A percentile compares a stretch with the other conserved stretches of the same genome.
Evolutionary conservation across 2,329 filamentous ascomycete genomes (phyloP).

Genomic region (Botrytis porri): DNA sequence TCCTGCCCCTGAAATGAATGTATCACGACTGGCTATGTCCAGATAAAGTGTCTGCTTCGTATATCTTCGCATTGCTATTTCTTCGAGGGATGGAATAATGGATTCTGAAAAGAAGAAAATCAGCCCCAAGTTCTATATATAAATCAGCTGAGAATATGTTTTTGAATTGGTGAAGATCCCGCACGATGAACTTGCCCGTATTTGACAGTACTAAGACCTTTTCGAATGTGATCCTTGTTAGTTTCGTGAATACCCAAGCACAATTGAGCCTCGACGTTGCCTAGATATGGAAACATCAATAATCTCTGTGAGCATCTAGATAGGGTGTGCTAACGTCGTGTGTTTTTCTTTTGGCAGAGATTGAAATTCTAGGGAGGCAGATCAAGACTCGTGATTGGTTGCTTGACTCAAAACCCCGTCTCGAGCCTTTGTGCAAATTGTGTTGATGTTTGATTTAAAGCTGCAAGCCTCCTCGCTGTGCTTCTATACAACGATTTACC

Average conservation of each 20-base stretch:
- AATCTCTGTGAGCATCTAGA: neutral
- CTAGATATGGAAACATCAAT: neutral
- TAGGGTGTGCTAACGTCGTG: neutral
- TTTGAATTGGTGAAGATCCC: neutral
- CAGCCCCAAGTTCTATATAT: neutral
- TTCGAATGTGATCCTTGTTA: neutral
- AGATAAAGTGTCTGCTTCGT: neutral
- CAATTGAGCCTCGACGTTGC: neutral
- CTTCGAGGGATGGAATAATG: neutral
- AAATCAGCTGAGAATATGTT: neutral
- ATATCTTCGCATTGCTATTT: neutral
- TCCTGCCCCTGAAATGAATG: neutral
- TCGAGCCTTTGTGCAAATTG: neutral
- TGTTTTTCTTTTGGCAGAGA: neutral
- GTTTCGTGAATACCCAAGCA: neutral
- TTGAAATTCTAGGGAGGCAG: neutral
- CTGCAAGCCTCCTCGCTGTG: neutral
- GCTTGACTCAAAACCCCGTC: neutral
- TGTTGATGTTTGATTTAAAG: neutral
- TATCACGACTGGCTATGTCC: neutral
- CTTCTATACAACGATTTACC: too few relatives aligned
- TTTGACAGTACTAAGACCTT: neutral
- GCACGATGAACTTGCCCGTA: neutral
- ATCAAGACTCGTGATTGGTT: neutral
- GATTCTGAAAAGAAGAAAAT: neutral